phyloP scores from a whole-genome alignment of 202 grass and related monocot genomes.

The Brachypodium distachyon region DNA sequence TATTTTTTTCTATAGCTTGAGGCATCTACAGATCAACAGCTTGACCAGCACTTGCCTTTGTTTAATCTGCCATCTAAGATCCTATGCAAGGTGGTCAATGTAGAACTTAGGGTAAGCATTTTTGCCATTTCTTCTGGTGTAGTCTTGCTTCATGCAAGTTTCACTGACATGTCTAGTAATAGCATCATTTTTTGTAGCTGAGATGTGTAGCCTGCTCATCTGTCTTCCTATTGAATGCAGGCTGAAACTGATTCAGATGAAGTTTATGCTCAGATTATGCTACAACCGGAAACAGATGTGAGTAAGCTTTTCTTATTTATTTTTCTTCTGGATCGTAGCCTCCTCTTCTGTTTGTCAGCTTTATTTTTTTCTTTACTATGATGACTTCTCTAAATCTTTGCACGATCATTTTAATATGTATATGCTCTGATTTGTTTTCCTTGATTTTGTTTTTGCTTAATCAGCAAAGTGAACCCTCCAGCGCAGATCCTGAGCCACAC shows the following conservation, averaged over 20 bases:
- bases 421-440: constrained; percentile 12
- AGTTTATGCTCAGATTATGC: constrained; percentile 90
- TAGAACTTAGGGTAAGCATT: constrained; percentile 62
- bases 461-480: constrained; percentile 60
- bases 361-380: neutral
- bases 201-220: constrained; percentile 3
- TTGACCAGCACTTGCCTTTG: constrained; percentile 67
- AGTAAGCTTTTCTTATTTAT: constrained; percentile 18
- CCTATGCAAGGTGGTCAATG: constrained; percentile 83
- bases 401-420: neutral
- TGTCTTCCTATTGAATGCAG: constrained; percentile 32
- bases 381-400: neutral
- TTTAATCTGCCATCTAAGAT: constrained; percentile 79
- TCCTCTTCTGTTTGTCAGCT: neutral
- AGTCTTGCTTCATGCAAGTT: constrained; percentile 3
- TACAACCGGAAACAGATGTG: constrained; percentile 67
- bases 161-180: neutral
- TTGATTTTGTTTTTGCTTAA: constrained; percentile 1
- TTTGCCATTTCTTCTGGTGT: neutral
- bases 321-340: neutral
- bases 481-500: constrained; percentile 31
- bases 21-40: constrained; percentile 65
- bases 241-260: constrained; percentile 95
- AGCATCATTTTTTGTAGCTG: neutral
- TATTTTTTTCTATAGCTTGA: constrained; percentile 60